These are phyloP conservation scores for Penicillium paradoxum DNA, from an alignment of 495 filamentous ascomycete genomes.

Conservation along the genomic window DNA sequence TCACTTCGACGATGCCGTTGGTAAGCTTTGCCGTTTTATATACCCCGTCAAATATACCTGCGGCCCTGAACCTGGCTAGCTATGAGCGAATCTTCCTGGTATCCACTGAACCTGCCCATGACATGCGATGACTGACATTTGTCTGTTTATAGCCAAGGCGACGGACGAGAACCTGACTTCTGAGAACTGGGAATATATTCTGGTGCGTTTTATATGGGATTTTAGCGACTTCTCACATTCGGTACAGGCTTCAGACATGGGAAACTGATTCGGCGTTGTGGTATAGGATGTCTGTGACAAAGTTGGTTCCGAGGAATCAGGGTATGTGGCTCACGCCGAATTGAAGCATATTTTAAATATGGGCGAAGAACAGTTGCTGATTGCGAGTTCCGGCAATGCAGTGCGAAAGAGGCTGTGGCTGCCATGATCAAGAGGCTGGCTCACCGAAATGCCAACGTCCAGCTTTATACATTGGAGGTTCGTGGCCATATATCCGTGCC, in stretches of 20 bases:
- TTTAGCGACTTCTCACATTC: neutral
- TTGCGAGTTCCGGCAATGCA: constrained; percentile 11
- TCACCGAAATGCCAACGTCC: constrained; percentile 98
- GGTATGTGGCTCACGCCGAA: constrained; percentile 38
- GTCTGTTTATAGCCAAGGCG: constrained; percentile 71
- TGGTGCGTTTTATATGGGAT: constrained; percentile 45
- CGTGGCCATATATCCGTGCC: constrained; percentile 9
- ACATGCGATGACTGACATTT: constrained; percentile 20
- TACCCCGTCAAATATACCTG: neutral
- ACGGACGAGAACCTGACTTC: constrained; percentile 97
- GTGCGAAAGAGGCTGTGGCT: constrained; percentile 87
- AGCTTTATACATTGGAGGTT: constrained; percentile 95
- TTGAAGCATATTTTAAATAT: neutral
- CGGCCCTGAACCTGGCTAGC: neutral
- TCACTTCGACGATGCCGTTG: constrained; percentile 75
- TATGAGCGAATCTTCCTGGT: neutral
- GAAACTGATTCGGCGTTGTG: constrained; percentile 2
- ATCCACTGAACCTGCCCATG: neutral
- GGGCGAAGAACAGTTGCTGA: constrained; percentile 14
- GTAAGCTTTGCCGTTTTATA: constrained; percentile 43
- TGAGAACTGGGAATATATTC: constrained; percentile 98
- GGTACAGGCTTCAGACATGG: neutral
- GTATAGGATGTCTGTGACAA: constrained; percentile 89
- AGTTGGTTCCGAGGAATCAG: constrained; percentile 61
- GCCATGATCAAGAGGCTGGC: constrained; percentile 94